These are phyloP conservation scores for Colletotrichum melonis DNA, from an alignment of 2,329 filamentous ascomycete genomes.

Conservation along the genomic window DNA sequence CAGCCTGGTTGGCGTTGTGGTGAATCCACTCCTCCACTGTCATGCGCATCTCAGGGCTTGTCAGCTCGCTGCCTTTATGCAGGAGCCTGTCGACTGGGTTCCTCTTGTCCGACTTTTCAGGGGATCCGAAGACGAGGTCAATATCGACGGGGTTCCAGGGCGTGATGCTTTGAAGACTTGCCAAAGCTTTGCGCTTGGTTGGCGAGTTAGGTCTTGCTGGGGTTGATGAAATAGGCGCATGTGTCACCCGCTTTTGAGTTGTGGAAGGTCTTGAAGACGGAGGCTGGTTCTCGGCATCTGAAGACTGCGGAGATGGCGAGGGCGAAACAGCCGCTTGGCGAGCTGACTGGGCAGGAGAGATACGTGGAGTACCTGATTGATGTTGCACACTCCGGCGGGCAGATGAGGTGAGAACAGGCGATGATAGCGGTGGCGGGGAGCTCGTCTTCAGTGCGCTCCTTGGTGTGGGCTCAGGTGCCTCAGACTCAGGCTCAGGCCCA, in stretches of 20 bases:
- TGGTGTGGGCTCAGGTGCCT: slow-evolving; percentile 29
- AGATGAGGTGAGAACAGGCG: slow-evolving; percentile 28
- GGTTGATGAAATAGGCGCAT: slow-evolving; percentile 59
- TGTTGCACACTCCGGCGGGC: slow-evolving; percentile 51
- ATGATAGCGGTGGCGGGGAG: slow-evolving; percentile 43
- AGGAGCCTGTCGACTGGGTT: slow-evolving; percentile 63
- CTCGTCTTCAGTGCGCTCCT: slow-evolving; percentile 39
- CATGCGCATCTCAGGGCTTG: slow-evolving; percentile 85
- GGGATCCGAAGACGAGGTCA: slow-evolving; percentile 73
- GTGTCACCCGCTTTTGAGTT: slow-evolving; percentile 57
- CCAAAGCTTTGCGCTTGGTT: slow-evolving; percentile 69
- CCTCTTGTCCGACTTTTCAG: slow-evolving; percentile 61
- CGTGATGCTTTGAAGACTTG: slow-evolving; percentile 65
- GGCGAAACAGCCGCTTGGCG: slow-evolving; percentile 68
- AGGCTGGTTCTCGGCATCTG: slow-evolving; percentile 83
- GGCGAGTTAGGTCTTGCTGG: slow-evolving; percentile 59
- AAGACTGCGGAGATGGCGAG: slow-evolving; percentile 78
- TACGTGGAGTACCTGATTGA: slow-evolving; percentile 48
- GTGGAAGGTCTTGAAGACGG: slow-evolving; percentile 73
- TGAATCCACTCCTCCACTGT: slow-evolving; percentile 94
- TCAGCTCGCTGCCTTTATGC: slow-evolving; percentile 70
- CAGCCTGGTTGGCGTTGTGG: slow-evolving; percentile 82
- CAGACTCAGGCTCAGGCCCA: slow-evolving; percentile 24
- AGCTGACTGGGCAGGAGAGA: slow-evolving; percentile 59
- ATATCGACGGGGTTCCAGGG: slow-evolving; percentile 83